Conservation (phyloP, 805 yeast species). For the Starmerella floris region DNA sequence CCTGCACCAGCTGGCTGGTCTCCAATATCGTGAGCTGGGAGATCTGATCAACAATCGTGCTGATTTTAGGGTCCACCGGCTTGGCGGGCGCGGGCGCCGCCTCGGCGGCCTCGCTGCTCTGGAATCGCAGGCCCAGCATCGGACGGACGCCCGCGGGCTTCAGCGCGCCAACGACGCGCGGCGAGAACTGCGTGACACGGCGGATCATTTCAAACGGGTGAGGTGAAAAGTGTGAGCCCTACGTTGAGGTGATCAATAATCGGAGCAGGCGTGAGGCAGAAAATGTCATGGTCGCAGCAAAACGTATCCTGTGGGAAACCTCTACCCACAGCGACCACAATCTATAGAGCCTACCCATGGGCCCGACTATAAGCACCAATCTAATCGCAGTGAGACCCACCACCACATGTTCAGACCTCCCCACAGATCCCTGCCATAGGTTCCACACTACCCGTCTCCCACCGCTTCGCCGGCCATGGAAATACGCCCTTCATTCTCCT, state of each 20-base stretch:
- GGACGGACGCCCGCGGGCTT: slow-evolving; percentile 4
- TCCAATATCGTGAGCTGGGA: slow-evolving; percentile 83
- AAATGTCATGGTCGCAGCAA: too few species aligned
- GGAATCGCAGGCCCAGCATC: slow-evolving; percentile 24
- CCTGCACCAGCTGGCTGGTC: slow-evolving; percentile 74
- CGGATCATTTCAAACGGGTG: slow-evolving; percentile 5
- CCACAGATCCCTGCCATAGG: too few species aligned
- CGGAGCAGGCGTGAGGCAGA: too few species aligned
- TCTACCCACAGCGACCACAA: too few species aligned
- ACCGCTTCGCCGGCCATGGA: too few species aligned
- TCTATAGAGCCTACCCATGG: too few species aligned
- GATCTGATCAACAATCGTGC: slow-evolving; percentile 78
- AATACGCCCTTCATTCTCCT: too few species aligned
- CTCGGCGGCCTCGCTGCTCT: slow-evolving; percentile 30
- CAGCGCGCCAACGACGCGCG: background rate
- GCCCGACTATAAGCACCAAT: too few species aligned
- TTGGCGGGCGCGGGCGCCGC: slow-evolving; percentile 23
- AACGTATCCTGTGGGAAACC: too few species aligned
- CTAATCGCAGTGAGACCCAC: too few species aligned
- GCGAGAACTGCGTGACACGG: slow-evolving; percentile 3
- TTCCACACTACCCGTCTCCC: too few species aligned
- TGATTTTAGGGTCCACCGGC: slow-evolving; percentile 74
- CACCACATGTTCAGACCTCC: too few species aligned
- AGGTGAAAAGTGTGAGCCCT: background rate
- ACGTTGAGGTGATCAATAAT: background rate